Conservation (phyloP, 306 rosid genomes). For the Quercus glauca region DNA sequence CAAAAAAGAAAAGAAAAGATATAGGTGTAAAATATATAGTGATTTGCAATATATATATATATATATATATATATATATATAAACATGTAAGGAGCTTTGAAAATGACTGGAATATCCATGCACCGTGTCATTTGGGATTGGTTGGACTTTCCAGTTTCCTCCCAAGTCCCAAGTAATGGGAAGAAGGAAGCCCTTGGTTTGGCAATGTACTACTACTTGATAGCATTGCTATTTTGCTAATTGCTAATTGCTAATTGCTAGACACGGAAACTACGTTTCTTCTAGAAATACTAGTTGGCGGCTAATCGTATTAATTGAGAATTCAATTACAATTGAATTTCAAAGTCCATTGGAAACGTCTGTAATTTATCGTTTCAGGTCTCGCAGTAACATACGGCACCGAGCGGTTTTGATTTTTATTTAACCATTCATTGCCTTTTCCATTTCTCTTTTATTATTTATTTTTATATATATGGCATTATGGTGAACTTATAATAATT, state of each 20-base stretch:
- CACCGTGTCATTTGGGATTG: neutral
- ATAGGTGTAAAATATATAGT: neutral
- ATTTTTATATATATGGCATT: too few species aligned
- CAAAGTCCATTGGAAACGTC: conserved; percentile 21
- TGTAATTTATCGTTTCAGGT: neutral
- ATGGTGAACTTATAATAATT: too few species aligned
- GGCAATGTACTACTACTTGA: too few species aligned
- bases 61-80: neutral
- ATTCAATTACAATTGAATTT: conserved; percentile 3
- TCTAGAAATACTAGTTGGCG: neutral
- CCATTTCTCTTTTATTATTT: too few species aligned
- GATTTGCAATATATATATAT: neutral
- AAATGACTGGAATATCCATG: neutral
- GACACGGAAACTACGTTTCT: neutral
- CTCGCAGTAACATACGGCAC: neutral
- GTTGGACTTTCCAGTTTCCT: neutral
- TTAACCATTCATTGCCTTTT: too few species aligned
- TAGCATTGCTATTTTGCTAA: too few species aligned
- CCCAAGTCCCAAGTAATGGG: neutral
- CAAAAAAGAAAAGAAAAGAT: neutral
- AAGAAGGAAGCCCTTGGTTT: too few species aligned
- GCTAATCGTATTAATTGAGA: conserved; percentile 13
- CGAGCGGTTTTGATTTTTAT: conserved; percentile 11
- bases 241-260: too few species aligned
- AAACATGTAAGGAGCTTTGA: neutral